Conservation (phyloP, 345 rosid genomes). For the Garcia nutans region DNA sequence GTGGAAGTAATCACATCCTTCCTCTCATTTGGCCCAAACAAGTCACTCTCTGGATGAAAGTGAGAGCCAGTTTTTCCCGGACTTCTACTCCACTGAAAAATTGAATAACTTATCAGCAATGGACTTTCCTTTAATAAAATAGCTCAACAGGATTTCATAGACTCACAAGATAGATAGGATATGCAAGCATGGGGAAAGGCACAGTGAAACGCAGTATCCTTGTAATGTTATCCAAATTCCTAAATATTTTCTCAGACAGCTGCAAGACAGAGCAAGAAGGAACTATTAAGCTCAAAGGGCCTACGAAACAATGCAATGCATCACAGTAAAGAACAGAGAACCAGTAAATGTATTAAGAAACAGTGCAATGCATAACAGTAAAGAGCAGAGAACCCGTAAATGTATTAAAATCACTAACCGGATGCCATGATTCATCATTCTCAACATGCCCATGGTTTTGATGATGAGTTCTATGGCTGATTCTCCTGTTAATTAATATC, state of each 20-base stretch:
- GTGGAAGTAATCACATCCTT: conserved; percentile 41
- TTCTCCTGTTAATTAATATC: conserved; percentile 58
- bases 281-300: background rate
- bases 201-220: conserved; percentile 57
- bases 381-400: background rate
- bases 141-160: background rate
- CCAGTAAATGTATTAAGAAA: background rate
- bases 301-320: background rate
- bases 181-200: conserved; percentile 87
- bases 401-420: conserved; percentile 37
- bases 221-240: conserved; percentile 50
- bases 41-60: conserved; percentile 38
- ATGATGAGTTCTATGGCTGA: conserved; percentile 93
- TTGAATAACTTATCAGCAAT: conserved; percentile 5
- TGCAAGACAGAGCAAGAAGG: conserved; percentile 23
- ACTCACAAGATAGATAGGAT: conserved; percentile 82
- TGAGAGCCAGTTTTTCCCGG: conserved; percentile 52
- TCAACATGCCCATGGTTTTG: conserved; percentile 93
- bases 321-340: background rate
- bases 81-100: conserved; percentile 39
- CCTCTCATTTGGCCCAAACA: conserved; percentile 38
- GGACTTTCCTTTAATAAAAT: background rate
- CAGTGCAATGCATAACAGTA: no score
- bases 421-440: conserved; percentile 93
- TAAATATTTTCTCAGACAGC: conserved; percentile 71